phyloP scores from a whole-genome alignment of 805 yeast genomes.

The Barnettozyma sp. region DNA sequence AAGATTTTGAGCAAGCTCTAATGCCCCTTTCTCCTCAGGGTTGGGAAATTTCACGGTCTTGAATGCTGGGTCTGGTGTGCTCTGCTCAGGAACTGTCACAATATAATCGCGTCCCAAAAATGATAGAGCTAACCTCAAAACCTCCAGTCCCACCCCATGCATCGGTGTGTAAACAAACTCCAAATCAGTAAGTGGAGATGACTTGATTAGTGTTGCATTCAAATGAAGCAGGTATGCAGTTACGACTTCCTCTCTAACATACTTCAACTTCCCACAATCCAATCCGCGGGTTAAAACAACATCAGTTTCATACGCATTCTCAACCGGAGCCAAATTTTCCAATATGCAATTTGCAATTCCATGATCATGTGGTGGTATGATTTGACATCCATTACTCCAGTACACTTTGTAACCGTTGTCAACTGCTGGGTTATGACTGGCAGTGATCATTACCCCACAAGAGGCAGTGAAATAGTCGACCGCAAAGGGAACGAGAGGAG shows the following conservation, averaged over 20 bases:
- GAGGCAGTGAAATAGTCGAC: slow-evolving; percentile 56
- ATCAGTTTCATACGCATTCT: slow-evolving; percentile 41
- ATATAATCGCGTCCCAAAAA: slow-evolving; percentile 31
- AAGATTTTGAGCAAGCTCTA: slow-evolving; percentile 55
- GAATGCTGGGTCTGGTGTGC: slow-evolving; percentile 74
- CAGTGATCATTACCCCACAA: slow-evolving; percentile 90
- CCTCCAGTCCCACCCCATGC: slow-evolving; percentile 87
- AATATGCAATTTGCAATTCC: slow-evolving; percentile 63
- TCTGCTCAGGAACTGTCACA: slow-evolving; percentile 54
- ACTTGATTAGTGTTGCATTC: slow-evolving; percentile 28
- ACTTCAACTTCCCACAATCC: slow-evolving; percentile 26
- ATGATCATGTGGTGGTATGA: slow-evolving; percentile 83
- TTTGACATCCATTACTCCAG: slow-evolving; percentile 91
- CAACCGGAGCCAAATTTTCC: slow-evolving; percentile 55
- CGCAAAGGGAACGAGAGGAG: slow-evolving; percentile 90
- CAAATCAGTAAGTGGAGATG: slow-evolving; percentile 22
- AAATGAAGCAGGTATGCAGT: slow-evolving; percentile 35
- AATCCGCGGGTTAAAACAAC: slow-evolving; percentile 30
- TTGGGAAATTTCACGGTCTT: slow-evolving; percentile 87
- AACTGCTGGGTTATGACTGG: slow-evolving; percentile 77
- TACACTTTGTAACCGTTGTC: slow-evolving; percentile 96
- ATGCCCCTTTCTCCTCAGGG: slow-evolving; percentile 93
- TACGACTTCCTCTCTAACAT: slow-evolving; percentile 38
- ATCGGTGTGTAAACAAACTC: slow-evolving; percentile 82
- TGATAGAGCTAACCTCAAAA: slow-evolving; percentile 38